Conservation (phyloP, 2,329 filamentous ascomycete genomes). For the Monosporascus sp. region DNA sequence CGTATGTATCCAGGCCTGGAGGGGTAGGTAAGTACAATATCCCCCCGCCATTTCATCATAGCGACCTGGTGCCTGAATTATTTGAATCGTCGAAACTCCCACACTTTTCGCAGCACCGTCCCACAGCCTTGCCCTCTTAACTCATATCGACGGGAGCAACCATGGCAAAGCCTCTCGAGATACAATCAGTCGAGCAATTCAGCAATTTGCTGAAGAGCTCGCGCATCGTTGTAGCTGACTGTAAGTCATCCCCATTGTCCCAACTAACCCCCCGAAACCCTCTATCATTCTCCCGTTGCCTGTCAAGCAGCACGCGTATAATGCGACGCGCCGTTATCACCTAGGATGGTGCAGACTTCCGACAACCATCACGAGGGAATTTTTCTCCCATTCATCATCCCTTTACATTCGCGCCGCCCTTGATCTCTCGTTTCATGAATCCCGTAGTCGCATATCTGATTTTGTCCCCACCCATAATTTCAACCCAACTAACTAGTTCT, state of each 20-base stretch:
- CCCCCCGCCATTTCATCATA: background rate
- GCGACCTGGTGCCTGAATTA: background rate
- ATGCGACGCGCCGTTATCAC: conserved; percentile 7
- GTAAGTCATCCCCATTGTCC: conserved; percentile 48
- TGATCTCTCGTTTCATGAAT: background rate
- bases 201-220: conserved; percentile 63
- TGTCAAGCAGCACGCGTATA: background rate
- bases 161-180: conserved; percentile 40
- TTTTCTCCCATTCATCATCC: too few relatives aligned
- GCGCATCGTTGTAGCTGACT: conserved; percentile 80
- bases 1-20: background rate
- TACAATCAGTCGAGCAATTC: conserved; percentile 58
- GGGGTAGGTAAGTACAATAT: background rate
- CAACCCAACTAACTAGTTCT: conserved; percentile 4
- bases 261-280: background rate
- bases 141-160: conserved; percentile 13
- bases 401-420: too few relatives aligned
- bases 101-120: conserved; percentile 2
- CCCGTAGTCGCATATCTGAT: too few relatives aligned
- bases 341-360: too few relatives aligned
- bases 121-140: background rate
- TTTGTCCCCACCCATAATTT: background rate
- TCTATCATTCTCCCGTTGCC: conserved; percentile 3
- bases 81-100: background rate
- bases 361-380: too few relatives aligned